Evolutionary conservation across 371 early-diverging fungal species (phyloP), one percentile per base, ranked within the genome.

Genomic region (Mycotypha africana): DNA sequence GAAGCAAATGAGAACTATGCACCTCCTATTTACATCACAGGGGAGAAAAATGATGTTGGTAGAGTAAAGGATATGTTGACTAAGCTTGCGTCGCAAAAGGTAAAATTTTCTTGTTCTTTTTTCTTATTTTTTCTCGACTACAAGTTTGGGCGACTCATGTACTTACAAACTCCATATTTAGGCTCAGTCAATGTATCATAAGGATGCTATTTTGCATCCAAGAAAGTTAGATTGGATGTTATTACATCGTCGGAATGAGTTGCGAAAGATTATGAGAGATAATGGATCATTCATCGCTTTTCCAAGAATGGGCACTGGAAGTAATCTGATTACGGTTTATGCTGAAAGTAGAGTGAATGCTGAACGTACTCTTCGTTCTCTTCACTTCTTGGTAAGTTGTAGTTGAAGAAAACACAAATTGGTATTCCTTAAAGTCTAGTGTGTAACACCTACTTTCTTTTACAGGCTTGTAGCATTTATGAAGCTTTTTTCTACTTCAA

Each of bases 191-290:
- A 73, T 73, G 74, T 73, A 73, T 50, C 74, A 73, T 49, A 73
- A 73, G 38, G 67, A 66, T 20, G 53, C 63, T 37, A 38, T 60
- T 16, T 50, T 71, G 20, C 56, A 65, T 54, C 73, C 85, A 23
- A 72, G 85, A 26, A 88, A 89, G 59, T 50, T 91, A 52, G 89
- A 91, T 53, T 91, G 89, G 89, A 76, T 89, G 71, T 49, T 85
- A 28, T 58, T 80, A 17, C 75, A 80, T 49, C 66, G 80, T 17
- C 76, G 75, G 14, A 79, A 81, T 43, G 70, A 80, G 39, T 45
- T 91, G 12, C 66, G 73, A 19, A 77, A 80, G 47, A 82, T 89
- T 38, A 86, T 88, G 86, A 60, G 66, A 35, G 89, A 91, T 56
- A 89, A 91, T 60, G 89, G 79, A 17, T 40, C 49, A 7, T 49